A percentile compares a stretch with the other conserved stretches of the same genome.
Conservation (phyloP, 352 stramenopile species). For the Blastocystis hominis region DNA sequence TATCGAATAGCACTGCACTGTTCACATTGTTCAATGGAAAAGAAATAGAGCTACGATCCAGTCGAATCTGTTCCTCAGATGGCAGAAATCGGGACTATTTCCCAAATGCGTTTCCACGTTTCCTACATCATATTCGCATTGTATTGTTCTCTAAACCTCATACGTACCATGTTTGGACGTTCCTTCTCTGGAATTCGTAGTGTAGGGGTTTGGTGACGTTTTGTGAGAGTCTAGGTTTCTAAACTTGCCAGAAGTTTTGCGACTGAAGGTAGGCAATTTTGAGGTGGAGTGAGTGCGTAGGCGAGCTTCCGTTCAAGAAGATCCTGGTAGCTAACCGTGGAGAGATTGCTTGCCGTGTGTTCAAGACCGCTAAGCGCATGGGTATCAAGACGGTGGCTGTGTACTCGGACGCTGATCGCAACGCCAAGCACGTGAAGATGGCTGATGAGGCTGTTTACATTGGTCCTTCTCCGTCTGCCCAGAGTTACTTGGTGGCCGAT, state of each 20-base stretch:
- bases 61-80: too few relatives aligned
- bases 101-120: neutral
- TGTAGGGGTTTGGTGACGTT: neutral
- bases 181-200: conserved; percentile 13
- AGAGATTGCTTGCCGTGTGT: conserved; percentile 84
- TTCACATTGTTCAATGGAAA: too few relatives aligned
- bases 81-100: too few relatives aligned
- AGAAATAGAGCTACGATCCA: too few relatives aligned
- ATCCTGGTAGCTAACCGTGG: conserved; percentile 81
- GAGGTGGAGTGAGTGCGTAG: neutral
- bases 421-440: conserved; percentile 71
- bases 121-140: neutral
- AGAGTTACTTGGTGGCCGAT: conserved; percentile 81
- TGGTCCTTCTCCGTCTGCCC: conserved; percentile 69
- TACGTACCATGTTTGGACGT: conserved; percentile 49
- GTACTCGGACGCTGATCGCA: conserved; percentile 79
- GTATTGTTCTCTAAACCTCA: too few relatives aligned
- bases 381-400: conserved; percentile 83
- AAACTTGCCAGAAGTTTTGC: neutral
- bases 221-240: neutral
- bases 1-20: too few relatives aligned
- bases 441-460: conserved; percentile 70
- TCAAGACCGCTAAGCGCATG: conserved; percentile 75
- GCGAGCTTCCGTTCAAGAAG: conserved; percentile 69
- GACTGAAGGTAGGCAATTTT: neutral